Evolutionary conservation across 805 yeast species (phyloP), one percentile per base, ranked within the genome.

Genomic region (Ogataea pilisensis): DNA sequence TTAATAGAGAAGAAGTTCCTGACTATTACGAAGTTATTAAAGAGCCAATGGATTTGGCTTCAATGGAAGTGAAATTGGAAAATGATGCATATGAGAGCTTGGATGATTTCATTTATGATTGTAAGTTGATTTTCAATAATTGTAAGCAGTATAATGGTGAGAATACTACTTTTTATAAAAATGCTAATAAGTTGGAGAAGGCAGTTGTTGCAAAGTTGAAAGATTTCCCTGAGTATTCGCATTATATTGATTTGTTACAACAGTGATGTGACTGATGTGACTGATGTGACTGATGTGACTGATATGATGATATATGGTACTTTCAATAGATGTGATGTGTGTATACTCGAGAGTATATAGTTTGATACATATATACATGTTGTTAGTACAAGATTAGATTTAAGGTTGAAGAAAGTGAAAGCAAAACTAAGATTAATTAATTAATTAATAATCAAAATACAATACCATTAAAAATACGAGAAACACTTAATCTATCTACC

Each of bases 31-130:
- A 88, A 50, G 93, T 93, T 22, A 91, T 93, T 49, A 89, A 89
- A 58, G 97, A 93, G 60, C 99, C 99, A 6, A 93, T 93, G 99
- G 99, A 93, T 60, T 69, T 93, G 41, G 80, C 93, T 32, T 89
- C 97, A 0, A 93, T 93, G 96, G 98, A 93, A 58, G 82, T 76
- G 57, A 88, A 90, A 60, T 70, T 93, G 27, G 98, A 91, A 48
- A 87, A 85, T 55, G 96, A 93, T 64, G 85, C 85, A 51, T 93
- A 93, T 63, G 87, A 85, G 48, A 78, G 85, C 12, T 83, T 93
- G 75, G 96, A 89, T 53, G 91, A 89, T 55, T 93, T 90, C 60
- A 73, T 90, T 42, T 85, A 89, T 61, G 99, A 93, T 65, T 79
- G 93, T 31, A 77, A 83, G 45, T 70, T 93, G 55, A 78, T 93